Conservation (phyloP, 176 grass and related monocot species). For the Guadua angustifolia region DNA sequence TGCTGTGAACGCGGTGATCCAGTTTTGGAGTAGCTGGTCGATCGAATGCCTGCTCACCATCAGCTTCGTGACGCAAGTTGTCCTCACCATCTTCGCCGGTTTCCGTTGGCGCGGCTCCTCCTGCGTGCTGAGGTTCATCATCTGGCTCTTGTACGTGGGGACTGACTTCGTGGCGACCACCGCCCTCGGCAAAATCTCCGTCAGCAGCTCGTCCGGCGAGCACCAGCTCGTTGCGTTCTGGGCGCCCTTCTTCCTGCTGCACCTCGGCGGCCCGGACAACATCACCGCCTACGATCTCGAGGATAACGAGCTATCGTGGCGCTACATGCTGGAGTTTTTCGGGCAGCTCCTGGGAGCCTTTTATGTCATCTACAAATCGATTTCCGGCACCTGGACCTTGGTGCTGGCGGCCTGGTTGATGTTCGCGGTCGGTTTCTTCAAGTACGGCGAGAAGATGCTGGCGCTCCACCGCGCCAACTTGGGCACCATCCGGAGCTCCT, state of each 20-base stretch:
- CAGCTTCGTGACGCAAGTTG: not conserved
- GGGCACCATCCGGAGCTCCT: conserved; percentile 1
- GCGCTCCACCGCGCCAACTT: conserved; percentile 15
- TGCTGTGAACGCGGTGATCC: too few relatives aligned
- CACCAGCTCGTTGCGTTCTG: conserved; percentile 44
- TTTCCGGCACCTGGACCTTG: not conserved
- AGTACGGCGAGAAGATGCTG: conserved; percentile 26
- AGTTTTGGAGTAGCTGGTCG: conserved; percentile 5
- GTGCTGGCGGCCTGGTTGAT: not conserved
- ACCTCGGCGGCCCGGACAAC: conserved; percentile 64
- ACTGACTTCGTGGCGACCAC: conserved; percentile 43
- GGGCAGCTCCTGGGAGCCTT: not conserved
- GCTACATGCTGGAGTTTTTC: not conserved
- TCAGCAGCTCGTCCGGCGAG: not conserved
- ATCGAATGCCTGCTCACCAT: not conserved
- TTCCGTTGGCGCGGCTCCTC: not conserved
- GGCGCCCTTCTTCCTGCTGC: conserved; percentile 64
- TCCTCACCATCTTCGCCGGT: not conserved
- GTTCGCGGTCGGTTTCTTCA: not conserved
- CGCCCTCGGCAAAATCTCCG: conserved; percentile 47
- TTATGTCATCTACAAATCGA: conserved; percentile 34
- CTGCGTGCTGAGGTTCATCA: fast-evolving
- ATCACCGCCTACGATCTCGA: conserved; percentile 59
- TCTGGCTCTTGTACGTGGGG: not conserved
- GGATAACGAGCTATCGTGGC: conserved; percentile 46